These are phyloP conservation scores for Geoglossum cookeanum DNA, from an alignment of 2,329 filamentous ascomycete species.

Conservation along the genomic window DNA sequence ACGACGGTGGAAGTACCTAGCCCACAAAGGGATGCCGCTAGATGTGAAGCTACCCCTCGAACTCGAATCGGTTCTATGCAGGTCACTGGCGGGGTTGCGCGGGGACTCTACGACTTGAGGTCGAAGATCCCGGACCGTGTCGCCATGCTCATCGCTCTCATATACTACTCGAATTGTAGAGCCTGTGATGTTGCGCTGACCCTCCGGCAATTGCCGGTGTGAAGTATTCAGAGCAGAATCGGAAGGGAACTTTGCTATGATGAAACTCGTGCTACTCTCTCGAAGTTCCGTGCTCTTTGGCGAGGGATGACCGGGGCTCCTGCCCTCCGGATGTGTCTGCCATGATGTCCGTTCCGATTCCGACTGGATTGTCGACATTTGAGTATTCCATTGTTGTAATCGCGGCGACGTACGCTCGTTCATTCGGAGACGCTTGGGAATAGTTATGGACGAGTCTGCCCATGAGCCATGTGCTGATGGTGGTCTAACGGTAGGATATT, in stretches of 20 bases:
- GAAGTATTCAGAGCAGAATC: not conserved
- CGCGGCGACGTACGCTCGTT: not conserved
- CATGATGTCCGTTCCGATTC: slow-evolving; percentile 6
- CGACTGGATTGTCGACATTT: slow-evolving; percentile 26
- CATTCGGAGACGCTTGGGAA: slow-evolving; percentile 16
- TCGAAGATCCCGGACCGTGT: slow-evolving; percentile 11
- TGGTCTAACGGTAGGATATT: slow-evolving; percentile 17
- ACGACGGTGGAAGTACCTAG: slow-evolving; percentile 6
- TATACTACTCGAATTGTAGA: slow-evolving; percentile 13
- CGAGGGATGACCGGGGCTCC: not conserved
- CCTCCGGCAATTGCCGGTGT: not conserved
- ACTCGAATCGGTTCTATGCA: slow-evolving; percentile 6
- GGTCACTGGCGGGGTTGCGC: slow-evolving; percentile 10
- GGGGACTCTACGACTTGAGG: slow-evolving; percentile 9
- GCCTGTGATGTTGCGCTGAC: slow-evolving; percentile 7
- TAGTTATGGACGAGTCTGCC: slow-evolving; percentile 15
- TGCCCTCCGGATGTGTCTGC: not conserved
- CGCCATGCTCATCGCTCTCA: slow-evolving; percentile 10
- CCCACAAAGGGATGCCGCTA: slow-evolving; percentile 11
- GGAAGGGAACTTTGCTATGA: not conserved
- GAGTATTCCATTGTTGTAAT: slow-evolving; percentile 9
- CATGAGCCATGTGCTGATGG: slow-evolving; percentile 22
- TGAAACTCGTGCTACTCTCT: not conserved
- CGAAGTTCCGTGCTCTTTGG: not conserved
- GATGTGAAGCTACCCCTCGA: slow-evolving; percentile 11